Evolutionary conservation across 2,329 filamentous ascomycete species (phyloP), one percentile per base, ranked within the genome.

Genomic region (Penicillium sp.): DNA sequence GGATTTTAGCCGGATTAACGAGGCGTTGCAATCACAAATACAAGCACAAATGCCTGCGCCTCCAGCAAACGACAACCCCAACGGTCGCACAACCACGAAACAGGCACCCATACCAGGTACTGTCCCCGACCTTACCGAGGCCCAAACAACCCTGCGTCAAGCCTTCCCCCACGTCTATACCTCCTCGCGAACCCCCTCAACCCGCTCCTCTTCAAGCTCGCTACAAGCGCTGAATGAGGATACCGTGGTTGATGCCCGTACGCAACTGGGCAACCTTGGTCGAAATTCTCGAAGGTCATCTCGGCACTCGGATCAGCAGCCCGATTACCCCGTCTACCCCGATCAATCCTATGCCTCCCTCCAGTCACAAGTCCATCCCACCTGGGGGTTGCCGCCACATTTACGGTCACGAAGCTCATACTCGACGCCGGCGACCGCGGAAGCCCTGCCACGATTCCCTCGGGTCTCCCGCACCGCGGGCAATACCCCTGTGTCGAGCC

Each of bases 311-410:
- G 67, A 75, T 53, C 50, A 58, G 31, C 58, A 53, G 54, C 51
- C 69, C 50, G 76, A 80, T 48, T 75, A 77, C 42, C 79, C 80
- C 3, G 74, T 77, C 20, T 82, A 81, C 60, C 80, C 80, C 22
- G 76, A 81, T 63, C 80, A 82, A 60, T 81, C 79, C 34, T 81
- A 81, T 67, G 76, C 77, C 48, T 75, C 76, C 25, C 68, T 82
- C 34, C 79, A 81, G 60, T 74, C 71, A 15, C 78, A 81, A 60
- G 66, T 76, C 4, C 73, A 79, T 60, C 76, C 75, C 22, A 73
- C 77, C 37, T 75, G 74, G 49, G 49, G 49, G 58, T 73, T 76
- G 45, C 68, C 73, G 34, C 75, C 73, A n/a, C 69, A 72, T 43
- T 67, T 79, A 34, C 75, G 79, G 25, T 72, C 77, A 12, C 74